These are phyloP conservation scores for Pichia phayaonensis DNA, from an alignment of 805 yeast genomes.

Conservation along the genomic window DNA sequence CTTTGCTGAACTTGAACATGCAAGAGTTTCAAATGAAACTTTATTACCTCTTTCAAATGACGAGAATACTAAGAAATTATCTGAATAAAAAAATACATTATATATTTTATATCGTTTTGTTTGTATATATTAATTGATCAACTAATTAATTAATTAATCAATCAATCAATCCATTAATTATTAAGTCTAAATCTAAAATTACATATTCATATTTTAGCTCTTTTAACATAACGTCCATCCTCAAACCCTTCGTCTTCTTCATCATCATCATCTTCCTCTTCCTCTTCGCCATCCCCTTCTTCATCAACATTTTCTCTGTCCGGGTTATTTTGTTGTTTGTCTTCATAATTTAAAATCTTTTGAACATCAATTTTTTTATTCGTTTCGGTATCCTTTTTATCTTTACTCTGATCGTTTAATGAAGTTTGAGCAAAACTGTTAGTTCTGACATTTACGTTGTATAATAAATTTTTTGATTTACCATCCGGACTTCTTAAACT, in stretches of 20 bases:
- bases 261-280: background rate
- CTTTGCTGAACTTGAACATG: constrained; percentile 31
- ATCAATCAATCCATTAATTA: background rate
- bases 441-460: background rate
- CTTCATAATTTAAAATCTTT: background rate
- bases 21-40: constrained; percentile 23
- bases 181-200: background rate
- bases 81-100: background rate
- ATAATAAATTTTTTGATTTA: no score
- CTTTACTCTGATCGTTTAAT: background rate
- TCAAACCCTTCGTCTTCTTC: background rate
- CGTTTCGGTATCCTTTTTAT: background rate
- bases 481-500: background rate
- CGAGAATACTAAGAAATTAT: background rate
- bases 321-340: background rate
- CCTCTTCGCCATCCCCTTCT: background rate
- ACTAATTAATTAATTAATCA: no score
- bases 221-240: background rate
- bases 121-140: no score
- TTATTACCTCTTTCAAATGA: constrained; percentile 3
- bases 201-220: background rate
- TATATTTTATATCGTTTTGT: no score
- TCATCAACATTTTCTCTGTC: background rate
- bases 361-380: background rate
- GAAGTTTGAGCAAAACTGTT: background rate